Evolutionary conservation across 2,329 filamentous ascomycete species (phyloP).

Genomic region (Juglanconis sp.): DNA sequence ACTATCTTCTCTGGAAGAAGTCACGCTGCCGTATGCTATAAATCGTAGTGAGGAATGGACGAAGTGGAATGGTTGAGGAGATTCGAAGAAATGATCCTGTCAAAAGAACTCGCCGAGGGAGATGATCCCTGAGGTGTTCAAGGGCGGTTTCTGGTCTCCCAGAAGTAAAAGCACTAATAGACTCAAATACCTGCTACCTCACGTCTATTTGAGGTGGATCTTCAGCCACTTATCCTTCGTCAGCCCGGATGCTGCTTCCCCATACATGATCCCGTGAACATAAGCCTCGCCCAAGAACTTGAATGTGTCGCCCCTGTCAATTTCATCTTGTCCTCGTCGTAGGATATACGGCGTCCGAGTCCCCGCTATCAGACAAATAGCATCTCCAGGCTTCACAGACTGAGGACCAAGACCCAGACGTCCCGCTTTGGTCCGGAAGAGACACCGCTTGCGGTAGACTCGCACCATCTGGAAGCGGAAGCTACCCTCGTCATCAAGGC

Average conservation of each 20-base stretch:
- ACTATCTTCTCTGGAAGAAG: too few species aligned
- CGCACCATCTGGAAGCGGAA: neutral
- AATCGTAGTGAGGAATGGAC: too few species aligned
- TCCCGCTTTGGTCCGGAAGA: conserved; percentile 2
- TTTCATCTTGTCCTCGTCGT: neutral
- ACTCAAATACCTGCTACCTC: too few species aligned
- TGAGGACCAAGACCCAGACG: conserved; percentile 4
- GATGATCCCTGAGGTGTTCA: too few species aligned
- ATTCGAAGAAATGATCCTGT: too few species aligned
- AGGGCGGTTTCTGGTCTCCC: too few species aligned
- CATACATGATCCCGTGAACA: conserved; percentile 8
- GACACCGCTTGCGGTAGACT: conserved; percentile 7
- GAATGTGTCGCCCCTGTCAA: neutral
- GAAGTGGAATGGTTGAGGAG: too few species aligned
- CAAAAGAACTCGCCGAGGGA: too few species aligned
- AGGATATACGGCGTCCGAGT: conserved; percentile 3
- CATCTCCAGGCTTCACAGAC: conserved; percentile 4
- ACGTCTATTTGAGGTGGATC: neutral
- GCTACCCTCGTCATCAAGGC: conserved; percentile 1
- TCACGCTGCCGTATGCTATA: too few species aligned
- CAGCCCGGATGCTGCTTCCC: neutral
- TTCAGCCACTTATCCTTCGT: neutral
- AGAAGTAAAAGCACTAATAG: too few species aligned
- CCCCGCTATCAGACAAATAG: neutral
- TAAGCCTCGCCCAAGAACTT: neutral